Evolutionary conservation across 306 rosid genomes (phyloP).

Genomic region (Prunus mume): DNA sequence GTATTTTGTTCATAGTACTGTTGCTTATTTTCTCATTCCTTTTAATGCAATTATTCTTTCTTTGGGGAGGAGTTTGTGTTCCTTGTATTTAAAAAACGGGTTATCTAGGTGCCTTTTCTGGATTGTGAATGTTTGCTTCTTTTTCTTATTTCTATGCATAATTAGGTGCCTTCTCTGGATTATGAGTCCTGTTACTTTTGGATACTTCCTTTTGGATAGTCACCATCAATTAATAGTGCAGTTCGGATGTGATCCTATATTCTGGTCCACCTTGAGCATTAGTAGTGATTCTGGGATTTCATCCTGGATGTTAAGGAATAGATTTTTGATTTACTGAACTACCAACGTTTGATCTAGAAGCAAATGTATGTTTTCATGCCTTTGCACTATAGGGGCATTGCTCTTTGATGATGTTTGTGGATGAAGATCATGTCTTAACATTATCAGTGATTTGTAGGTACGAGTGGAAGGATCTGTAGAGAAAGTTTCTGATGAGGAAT

Average conservation of each 20-base stretch:
- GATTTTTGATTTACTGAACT: not conserved
- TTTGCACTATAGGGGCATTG: conserved; percentile 10
- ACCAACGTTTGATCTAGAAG: not conserved
- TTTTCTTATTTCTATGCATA: not conserved
- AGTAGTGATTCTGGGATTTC: not conserved
- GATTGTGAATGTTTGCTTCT: not conserved
- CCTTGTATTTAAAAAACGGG: too few relatives aligned
- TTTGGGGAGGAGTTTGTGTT: too few relatives aligned
- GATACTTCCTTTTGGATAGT: not conserved
- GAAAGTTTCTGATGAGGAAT: conserved; percentile 84
- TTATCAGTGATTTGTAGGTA: conserved; percentile 44
- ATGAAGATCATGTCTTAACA: conserved; percentile 13
- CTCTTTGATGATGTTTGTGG: conserved; percentile 13
- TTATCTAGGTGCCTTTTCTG: not conserved
- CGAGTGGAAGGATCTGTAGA: conserved; percentile 87
- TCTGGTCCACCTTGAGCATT: not conserved
- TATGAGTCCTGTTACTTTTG: not conserved
- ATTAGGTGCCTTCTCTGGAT: not conserved
- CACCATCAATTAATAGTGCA: not conserved
- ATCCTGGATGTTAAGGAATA: not conserved
- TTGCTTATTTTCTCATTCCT: too few relatives aligned
- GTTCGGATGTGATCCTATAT: not conserved
- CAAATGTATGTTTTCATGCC: not conserved
- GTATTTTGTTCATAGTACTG: too few relatives aligned
- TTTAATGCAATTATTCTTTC: too few relatives aligned